Base-by-base conservation (phyloP, 1,284 basidiomycete species). In the Filobasidium uniguttulatum region DNA sequence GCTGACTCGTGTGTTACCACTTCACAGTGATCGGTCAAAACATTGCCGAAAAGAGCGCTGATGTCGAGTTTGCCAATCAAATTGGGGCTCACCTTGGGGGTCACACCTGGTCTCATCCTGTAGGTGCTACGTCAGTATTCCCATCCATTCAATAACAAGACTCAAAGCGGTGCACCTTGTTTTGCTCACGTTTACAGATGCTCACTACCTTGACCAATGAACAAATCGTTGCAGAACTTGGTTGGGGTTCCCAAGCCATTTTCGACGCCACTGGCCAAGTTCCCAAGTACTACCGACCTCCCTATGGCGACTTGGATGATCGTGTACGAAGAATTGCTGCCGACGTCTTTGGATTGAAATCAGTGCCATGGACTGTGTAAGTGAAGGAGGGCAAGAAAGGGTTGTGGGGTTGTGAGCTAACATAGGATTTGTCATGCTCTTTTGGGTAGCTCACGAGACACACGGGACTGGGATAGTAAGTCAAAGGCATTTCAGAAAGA, bases 151-250 rank as follows among this genome's bases (percentile, higher is more conserved):
- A 6, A 4, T 4, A 4, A 5, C 20, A 12, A 4, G 37, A n/a
- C n/a, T n/a, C n/a, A n/a, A n/a, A n/a, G 20, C 60, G 23, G 58
- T 64, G n/a, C 60, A 62, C 57, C n/a, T n/a, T 59, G 60, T 38
- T 61, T 60, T 59, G 59, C 61, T 29, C 62, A 63, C 55, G 48
- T 59, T 14, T 56, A 57, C 40, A 28, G 14, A 58, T 71, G 44
- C 73, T 90, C 33, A 97, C 91, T 12, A 78, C 79, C 31, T 73
- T 90, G 54, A 81, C 85, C 43, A 97, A 81, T 63, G 81, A 80
- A 62, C 74, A 94, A 72, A 79, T 96, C 54, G 86, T 96, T 19
- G 89, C 89, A 22, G 90, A 96, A 69, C 75, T 97, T 44, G 89
- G 85, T 41, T 96, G 86, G 83, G 85, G 87, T 52, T 83, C 82